Evolutionary conservation across 805 yeast species (phyloP), one percentile per base, ranked within the genome.

Genomic region (Lipomyces sp.): DNA sequence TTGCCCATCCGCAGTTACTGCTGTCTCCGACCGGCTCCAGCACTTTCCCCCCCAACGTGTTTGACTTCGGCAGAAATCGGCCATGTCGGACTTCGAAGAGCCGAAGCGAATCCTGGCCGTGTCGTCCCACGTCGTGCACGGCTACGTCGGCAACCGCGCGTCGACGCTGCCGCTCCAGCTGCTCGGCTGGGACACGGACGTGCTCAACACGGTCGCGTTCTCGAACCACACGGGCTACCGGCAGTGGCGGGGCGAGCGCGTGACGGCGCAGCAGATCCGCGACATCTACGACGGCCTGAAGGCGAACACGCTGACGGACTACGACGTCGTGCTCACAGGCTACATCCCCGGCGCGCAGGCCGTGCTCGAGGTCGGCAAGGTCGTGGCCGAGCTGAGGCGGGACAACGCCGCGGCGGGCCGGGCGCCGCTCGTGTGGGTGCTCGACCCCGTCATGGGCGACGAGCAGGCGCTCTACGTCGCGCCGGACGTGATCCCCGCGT

Each of bases 371-470:
- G 74, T 86, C 0, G 74, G 74, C 35, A 63, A 72, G 13, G 64
- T 81, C 2, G 71, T 75, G 52, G 13, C 52, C 45, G 53, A 65
- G 70, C 43, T 69, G 69, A 42, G 63, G 59, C 38, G 44, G 45
- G 40, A 63, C 61, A 45, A 56, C 63, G 43, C 66, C 35, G 59
- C 32, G 19, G 22, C 24, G 43, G 40, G 47, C 41, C 49, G 56
- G 43, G 46, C 50, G 24, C 45, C 41, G 21, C 29, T 60, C 18
- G 37, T 77, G 16, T 81, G 91, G 82, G 74, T 90, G 3, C 65
- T 91, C 43, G 98, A 91, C 65, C 98, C 98, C 1, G 93, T 91
- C 0, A 69, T 91, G 65, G 98, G 98, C 11, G 98, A 91, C 64
- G 83, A 87, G 60, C 96, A 96, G 0, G 75, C 72, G 50, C 67